Conservation (phyloP, 139 green algal genomes). For the Closterium sp. region DNA sequence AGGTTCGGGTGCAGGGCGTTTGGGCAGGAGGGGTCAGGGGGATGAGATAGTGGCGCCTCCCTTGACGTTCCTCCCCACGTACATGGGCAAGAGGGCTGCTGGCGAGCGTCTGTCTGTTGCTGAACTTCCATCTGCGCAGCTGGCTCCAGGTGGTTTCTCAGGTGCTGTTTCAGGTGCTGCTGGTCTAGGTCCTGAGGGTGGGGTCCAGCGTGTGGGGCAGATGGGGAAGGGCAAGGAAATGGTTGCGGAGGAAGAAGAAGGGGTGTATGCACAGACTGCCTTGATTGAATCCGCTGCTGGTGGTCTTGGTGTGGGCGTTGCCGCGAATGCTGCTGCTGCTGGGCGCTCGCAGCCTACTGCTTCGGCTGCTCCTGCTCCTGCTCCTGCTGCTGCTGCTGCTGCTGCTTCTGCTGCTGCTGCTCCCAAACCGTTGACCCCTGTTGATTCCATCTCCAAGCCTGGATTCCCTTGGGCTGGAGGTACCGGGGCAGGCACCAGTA, state of each 20-base stretch:
- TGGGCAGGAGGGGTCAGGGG: not conserved
- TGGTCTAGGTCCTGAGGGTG: not conserved
- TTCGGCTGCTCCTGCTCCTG: not conserved
- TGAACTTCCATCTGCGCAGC: not conserved
- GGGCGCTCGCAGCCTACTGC: too few species aligned
- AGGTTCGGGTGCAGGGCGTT: not conserved
- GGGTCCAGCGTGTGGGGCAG: not conserved
- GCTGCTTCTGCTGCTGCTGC: not conserved
- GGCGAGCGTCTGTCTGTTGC: too few species aligned
- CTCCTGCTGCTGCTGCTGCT: not conserved
- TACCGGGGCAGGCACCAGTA: not conserved
- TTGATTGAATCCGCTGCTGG: too few species aligned
- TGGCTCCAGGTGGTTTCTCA: not conserved
- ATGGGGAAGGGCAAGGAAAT: not conserved
- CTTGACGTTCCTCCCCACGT: not conserved
- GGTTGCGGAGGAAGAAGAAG: not conserved
- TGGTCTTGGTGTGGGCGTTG: not conserved
- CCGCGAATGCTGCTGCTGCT: not conserved
- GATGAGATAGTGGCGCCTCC: not conserved
- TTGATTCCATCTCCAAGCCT: too few species aligned
- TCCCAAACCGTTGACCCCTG: too few species aligned
- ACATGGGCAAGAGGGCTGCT: not conserved
- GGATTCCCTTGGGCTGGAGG: not conserved
- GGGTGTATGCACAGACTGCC: not conserved
- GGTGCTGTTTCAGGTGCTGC: not conserved